Percentiles rank a stretch among this genome's conserved stretches.
phyloP scores from a whole-genome alignment of 208 protist species.

The Blastocrithidia nonstop region DNA sequence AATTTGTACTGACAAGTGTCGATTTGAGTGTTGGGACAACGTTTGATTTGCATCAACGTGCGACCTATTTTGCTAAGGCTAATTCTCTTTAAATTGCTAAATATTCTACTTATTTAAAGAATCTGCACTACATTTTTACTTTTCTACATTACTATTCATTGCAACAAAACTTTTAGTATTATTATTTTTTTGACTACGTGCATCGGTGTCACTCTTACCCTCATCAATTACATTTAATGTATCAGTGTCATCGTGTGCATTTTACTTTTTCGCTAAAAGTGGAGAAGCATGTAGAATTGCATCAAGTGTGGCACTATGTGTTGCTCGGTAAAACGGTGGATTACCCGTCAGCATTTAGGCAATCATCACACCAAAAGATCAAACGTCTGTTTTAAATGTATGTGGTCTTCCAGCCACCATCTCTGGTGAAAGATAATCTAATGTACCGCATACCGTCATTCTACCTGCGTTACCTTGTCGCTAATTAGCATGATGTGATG shows the following conservation, averaged over 20 bases:
- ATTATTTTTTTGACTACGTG: not conserved
- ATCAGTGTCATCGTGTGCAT: not conserved
- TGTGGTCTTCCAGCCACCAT: slow-evolving; percentile 71
- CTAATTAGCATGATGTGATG: not conserved
- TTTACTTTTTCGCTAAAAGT: not conserved
- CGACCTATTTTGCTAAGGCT: too few relatives aligned
- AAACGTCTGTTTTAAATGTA: slow-evolving; percentile 65
- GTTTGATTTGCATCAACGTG: too few relatives aligned
- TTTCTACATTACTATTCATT: too few relatives aligned
- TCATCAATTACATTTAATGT: not conserved
- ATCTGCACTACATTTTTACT: too few relatives aligned
- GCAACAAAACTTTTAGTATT: not conserved
- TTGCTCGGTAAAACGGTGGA: slow-evolving; percentile 52
- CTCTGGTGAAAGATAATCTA: slow-evolving; percentile 98
- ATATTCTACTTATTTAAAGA: too few relatives aligned
- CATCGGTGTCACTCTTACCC: not conserved
- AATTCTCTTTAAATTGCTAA: too few relatives aligned
- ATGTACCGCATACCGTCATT: slow-evolving; percentile 94
- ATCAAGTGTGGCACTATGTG: slow-evolving; percentile 30
- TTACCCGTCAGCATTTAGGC: slow-evolving; percentile 67
- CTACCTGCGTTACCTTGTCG: slow-evolving; percentile 16
- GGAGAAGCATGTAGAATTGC: slow-evolving; percentile 29
- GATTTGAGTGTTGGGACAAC: too few relatives aligned
- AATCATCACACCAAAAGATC: slow-evolving; percentile 76
- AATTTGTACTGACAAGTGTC: slow-evolving; percentile 11